Percentiles rank a stretch among this genome's conserved stretches.
phyloP scores from a whole-genome alignment of 306 rosid species.

The Oxytropis ochrocephala region DNA sequence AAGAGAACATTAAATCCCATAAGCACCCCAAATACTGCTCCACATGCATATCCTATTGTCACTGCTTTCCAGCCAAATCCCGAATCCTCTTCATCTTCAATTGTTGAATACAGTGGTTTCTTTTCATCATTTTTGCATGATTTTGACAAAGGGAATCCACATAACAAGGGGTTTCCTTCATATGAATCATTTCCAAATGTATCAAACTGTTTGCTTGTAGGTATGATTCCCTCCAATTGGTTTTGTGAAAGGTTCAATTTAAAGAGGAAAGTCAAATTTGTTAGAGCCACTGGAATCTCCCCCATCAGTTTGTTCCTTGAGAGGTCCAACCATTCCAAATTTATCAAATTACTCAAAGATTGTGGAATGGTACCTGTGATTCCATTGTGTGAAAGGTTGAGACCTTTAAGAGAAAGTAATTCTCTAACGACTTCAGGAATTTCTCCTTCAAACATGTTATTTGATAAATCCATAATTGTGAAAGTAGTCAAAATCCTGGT shows the following conservation, averaged over 20 bases:
- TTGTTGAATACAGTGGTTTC: no score
- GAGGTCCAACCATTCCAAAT: conserved; percentile 29
- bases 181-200: no score
- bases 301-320: conserved; percentile 30
- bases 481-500: no score
- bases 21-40: conserved; percentile 4
- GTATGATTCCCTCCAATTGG: no score
- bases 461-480: no score
- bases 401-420: conserved; percentile 14
- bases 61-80: conserved; percentile 24
- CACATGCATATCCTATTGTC: conserved; percentile 27
- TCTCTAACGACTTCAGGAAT: conserved; percentile 11
- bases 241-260: conserved; percentile 18
- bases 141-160: no score
- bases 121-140: no score
- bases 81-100: neutral
- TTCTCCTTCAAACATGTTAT: conserved; percentile 16
- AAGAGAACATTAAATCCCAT: conserved; percentile 11
- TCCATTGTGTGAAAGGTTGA: conserved; percentile 27
- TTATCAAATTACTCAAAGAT: conserved; percentile 3
- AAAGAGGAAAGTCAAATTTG: no score
- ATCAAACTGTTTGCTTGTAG: no score
- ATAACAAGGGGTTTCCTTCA: no score
- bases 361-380: conserved; percentile 24
- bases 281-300: no score